Percentiles rank a stretch among this genome's conserved stretches.
phyloP scores from a whole-genome alignment of 164 flowering plant genomes.

The Kalanchoe fedtschenkoi region DNA sequence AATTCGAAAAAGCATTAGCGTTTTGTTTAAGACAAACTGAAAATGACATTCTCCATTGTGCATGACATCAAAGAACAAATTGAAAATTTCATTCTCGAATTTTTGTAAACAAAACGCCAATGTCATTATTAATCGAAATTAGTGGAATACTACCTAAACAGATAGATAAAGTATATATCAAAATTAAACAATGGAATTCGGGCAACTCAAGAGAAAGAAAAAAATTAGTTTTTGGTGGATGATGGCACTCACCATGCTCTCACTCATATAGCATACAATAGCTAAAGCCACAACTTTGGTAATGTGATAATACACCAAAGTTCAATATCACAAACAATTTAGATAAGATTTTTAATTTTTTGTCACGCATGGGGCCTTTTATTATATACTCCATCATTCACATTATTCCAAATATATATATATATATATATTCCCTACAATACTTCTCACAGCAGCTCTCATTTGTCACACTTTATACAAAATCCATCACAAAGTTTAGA shows the following conservation, averaged over 20 bases:
- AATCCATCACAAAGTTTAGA: background rate
- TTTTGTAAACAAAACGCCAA: no score
- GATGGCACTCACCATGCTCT: slow-evolving; percentile 4
- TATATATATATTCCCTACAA: background rate
- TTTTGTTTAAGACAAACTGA: no score
- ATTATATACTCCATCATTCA: background rate
- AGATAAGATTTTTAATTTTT: background rate
- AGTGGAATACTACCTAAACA: no score
- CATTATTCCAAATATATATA: slow-evolving; percentile 2
- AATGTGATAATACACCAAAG: slow-evolving; percentile 4
- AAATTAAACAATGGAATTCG: no score
- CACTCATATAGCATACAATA: background rate
- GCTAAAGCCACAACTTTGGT: slow-evolving; percentile 4
- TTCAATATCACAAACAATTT: no score
- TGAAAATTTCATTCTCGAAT: no score
- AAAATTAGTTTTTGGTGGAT: background rate
- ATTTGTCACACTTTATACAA: background rate
- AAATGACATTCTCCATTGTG: no score
- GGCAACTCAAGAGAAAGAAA: no score
- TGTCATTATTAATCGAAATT: no score
- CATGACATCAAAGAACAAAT: no score
- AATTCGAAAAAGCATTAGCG: no score
- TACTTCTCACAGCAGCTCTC: background rate
- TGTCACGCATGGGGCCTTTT: slow-evolving; percentile 3
- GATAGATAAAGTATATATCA: no score